Conservation (phyloP, 2,329 filamentous ascomycete species). For the Penicillium sp. region DNA sequence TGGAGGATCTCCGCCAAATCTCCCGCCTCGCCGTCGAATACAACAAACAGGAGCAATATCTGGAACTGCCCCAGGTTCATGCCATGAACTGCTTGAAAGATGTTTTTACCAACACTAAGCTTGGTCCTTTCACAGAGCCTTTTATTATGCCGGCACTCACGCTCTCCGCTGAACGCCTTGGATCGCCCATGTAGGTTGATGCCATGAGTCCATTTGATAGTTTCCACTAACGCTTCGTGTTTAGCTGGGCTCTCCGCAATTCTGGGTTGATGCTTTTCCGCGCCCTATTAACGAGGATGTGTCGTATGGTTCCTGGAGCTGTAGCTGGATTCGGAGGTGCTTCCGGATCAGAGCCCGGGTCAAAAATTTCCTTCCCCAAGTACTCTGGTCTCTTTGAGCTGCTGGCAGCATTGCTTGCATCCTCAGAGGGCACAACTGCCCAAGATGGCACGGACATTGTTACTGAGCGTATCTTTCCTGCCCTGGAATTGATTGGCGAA, state of each 20-base stretch:
- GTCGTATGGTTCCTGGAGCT: slow-evolving; percentile 31
- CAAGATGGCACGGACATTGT: slow-evolving; percentile 28
- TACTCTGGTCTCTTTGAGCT: slow-evolving; percentile 36
- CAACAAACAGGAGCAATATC: slow-evolving; percentile 32
- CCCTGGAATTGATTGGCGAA: slow-evolving; percentile 42
- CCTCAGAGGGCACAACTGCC: slow-evolving; percentile 15
- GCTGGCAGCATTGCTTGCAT: slow-evolving; percentile 31
- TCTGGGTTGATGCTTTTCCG: slow-evolving; percentile 85
- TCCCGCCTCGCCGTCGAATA: slow-evolving; percentile 29
- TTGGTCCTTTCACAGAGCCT: slow-evolving; percentile 66
- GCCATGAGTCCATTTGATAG: neutral
- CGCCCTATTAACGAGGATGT: slow-evolving; percentile 67
- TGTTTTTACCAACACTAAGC: slow-evolving; percentile 75
- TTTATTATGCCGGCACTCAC: slow-evolving; percentile 69
- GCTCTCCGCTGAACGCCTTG: slow-evolving; percentile 73
- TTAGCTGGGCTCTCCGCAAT: slow-evolving; percentile 86
- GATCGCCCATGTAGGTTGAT: slow-evolving; percentile 62
- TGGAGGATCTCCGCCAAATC: slow-evolving; percentile 37
- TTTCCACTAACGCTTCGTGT: slow-evolving; percentile 8
- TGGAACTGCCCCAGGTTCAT: slow-evolving; percentile 80
- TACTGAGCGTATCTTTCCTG: slow-evolving; percentile 42
- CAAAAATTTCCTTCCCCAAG: slow-evolving; percentile 37
- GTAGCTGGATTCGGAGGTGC: slow-evolving; percentile 44
- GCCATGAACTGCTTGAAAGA: slow-evolving; percentile 91
- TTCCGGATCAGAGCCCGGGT: slow-evolving; percentile 41